Base-by-base conservation (phyloP, 805 yeast species). In the Cyberlindnera euphorbiae region DNA sequence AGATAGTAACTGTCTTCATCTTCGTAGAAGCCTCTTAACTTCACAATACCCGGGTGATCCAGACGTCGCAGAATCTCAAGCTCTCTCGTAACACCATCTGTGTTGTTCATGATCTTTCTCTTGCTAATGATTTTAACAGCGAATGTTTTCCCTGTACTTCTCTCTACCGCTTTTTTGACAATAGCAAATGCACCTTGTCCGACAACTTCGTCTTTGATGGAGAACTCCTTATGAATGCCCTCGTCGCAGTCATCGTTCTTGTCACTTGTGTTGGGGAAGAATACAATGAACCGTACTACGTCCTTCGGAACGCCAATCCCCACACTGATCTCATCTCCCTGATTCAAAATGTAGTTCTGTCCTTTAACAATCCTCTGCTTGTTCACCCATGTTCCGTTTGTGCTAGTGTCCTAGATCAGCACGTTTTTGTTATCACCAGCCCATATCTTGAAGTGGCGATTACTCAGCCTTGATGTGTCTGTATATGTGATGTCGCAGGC, bases 101-200 rank as follows among this genome's bases (percentile, higher is more conserved):
- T 67, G 32, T 83, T 84, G 4, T 84, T 86, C 45, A 82, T 78
- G 32, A 90, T 77, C 52, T 87, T 86, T 38, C 86, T 69, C 50
- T 89, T 79, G 36, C 82, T 79, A 25, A 93, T 89, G 42, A 93
- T 87, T 55, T 93, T 93, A 13, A 86, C 95, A 0, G 98, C 98
- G 58, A 67, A 88, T 5, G 90, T 75, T 46, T 79, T 77, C 11
- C 97, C 97, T 0, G 95, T 78, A 6, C 75, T 61, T 43, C 97
- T 72, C 52, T 88, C 93, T 1, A 89, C 77, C 5, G 94, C 96
- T 55, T 86, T 86, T 47, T 87, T 82, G 19, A 93, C 98, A 2
- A 89, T 83, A 6, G 97, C 97, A 70, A 90, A 90, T 8, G 97
- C 97, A n/a, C 98, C 98, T 50, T 87, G 93, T 1, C 98, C 98